Evolutionary conservation across 2,329 filamentous ascomycete genomes (phyloP), one percentile per base, ranked within the genome.

Genomic region (Fusarium bactridioides): DNA sequence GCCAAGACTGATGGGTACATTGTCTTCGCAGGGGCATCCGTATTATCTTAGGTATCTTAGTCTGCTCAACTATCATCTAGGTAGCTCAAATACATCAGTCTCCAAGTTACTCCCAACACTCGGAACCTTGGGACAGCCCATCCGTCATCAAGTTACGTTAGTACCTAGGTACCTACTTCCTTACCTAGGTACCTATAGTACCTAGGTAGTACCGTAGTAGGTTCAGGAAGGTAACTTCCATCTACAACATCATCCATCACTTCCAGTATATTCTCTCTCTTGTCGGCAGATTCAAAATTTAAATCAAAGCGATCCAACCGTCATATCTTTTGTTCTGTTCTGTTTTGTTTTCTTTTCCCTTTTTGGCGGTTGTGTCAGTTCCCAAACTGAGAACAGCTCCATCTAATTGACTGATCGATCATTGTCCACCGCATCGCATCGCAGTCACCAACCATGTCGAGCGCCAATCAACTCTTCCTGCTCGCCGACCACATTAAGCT

Each of bases 401-500:
- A 33, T 35, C 48, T 40, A n/a, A 23, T 43, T 44, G 18, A 37
- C 62, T 45, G 35, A 72, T 31, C 27, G 37, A 41, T 55, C 44
- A 48, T 57, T 62, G 29, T 23, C 37, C 40, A 47, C 38, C 12
- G 18, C 44, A 50, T 43, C 37, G 35, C 31, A 63, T 54, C 54
- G 35, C 31, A 61, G 16, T 43, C 58, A 35, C 27, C 66, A 67
- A 59, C 61, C 63, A 83, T 83, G 81, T 79, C 81, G 44, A 91
- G 87, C 75, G 83, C 88, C 43, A 91, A 90, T 78, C 95, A 98
- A 82, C 91, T 98, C 75, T 94, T 95, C 81, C 92, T 98, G 60
- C 90, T 98, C 64, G 94, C 95, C 78, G 96, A 99, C 84, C 95
- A 98, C 83, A 93, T 98, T 86, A 98, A 98, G 84, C 90, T 98